phyloP scores from a whole-genome alignment of 345 rosid species.

The Physaria fendleri region DNA sequence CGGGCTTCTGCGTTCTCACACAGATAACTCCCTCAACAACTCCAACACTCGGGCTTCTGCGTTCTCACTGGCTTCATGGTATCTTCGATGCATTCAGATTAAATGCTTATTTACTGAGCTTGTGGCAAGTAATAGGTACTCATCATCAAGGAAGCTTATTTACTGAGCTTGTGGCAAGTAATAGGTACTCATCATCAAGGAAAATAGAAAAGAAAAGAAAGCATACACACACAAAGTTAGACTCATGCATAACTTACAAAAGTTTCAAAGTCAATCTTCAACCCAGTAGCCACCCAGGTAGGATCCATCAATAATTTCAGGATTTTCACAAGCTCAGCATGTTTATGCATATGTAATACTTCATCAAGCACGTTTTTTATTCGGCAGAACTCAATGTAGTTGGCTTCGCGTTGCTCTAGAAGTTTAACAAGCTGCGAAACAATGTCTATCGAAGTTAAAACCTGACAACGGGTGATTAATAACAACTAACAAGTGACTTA shows the following conservation, averaged over 20 bases:
- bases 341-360: conserved; percentile 60
- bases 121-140: not conserved
- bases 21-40: conserved; percentile 72
- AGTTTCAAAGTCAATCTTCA: conserved; percentile 76
- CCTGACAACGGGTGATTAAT: too few relatives aligned
- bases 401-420: conserved; percentile 87
- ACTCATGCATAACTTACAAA: conserved; percentile 37
- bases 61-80: conserved; percentile 74
- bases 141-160: not conserved
- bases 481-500: conserved; percentile 24
- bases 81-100: conserved; percentile 36
- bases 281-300: conserved; percentile 90
- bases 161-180: not conserved
- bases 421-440: conserved; percentile 87
- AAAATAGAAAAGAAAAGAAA: not conserved
- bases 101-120: not conserved
- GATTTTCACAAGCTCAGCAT: conserved; percentile 58
- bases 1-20: conserved; percentile 53
- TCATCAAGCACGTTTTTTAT: conserved; percentile 81
- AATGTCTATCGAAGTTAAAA: conserved; percentile 14
- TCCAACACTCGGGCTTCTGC: conserved; percentile 73
- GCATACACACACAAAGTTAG: not conserved
- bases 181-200: not conserved
- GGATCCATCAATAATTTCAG: conserved; percentile 81
- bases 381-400: conserved; percentile 88